phyloP scores from a whole-genome alignment of 441 rosid species.

The Aleurites moluccanus region DNA sequence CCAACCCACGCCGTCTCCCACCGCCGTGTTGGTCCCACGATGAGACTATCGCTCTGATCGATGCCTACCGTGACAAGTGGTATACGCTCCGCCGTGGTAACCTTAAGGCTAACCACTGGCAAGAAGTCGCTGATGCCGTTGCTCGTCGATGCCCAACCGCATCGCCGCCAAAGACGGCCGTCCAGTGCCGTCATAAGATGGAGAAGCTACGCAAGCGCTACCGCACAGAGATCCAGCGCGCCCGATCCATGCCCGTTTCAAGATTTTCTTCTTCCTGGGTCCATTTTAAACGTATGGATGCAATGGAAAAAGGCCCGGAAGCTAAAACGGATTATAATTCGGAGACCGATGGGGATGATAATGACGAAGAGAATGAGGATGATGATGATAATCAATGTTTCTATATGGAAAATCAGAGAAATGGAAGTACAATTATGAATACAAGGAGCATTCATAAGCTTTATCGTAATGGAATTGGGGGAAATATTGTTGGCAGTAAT shows the following conservation, averaged over 20 bases:
- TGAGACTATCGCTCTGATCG: slow-evolving; percentile 78
- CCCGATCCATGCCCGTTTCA: slow-evolving; percentile 78
- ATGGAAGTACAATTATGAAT: slow-evolving; percentile 29
- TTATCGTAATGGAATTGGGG: slow-evolving; percentile 52
- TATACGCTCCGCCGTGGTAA: slow-evolving; percentile 83
- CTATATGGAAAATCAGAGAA: slow-evolving; percentile 40
- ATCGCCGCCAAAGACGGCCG: slow-evolving; percentile 72
- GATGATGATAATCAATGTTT: slow-evolving; percentile 44
- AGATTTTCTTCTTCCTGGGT: slow-evolving; percentile 89
- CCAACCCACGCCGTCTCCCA: slow-evolving; percentile 82
- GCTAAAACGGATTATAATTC: slow-evolving; percentile 34
- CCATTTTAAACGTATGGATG: slow-evolving; percentile 81
- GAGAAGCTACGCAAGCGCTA: slow-evolving; percentile 94
- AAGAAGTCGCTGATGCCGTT: slow-evolving; percentile 82
- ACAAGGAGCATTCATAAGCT: slow-evolving; percentile 55
- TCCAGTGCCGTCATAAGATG: slow-evolving; percentile 99
- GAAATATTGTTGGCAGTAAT: slow-evolving; percentile 33
- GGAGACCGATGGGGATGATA: slow-evolving; percentile 44
- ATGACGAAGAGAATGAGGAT: slow-evolving; percentile 48
- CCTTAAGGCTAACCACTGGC: slow-evolving; percentile 92
- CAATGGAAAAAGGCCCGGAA: slow-evolving; percentile 80
- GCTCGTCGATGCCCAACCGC: slow-evolving; percentile 57
- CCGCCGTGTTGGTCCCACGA: slow-evolving; percentile 97
- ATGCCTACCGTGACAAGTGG: slow-evolving; percentile 87
- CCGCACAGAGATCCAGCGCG: slow-evolving; percentile 87